Percentiles rank a stretch among this genome's conserved stretches.
phyloP scores from a whole-genome alignment of 371 early-diverging fungal species.

The Haplosporangium sp. region DNA sequence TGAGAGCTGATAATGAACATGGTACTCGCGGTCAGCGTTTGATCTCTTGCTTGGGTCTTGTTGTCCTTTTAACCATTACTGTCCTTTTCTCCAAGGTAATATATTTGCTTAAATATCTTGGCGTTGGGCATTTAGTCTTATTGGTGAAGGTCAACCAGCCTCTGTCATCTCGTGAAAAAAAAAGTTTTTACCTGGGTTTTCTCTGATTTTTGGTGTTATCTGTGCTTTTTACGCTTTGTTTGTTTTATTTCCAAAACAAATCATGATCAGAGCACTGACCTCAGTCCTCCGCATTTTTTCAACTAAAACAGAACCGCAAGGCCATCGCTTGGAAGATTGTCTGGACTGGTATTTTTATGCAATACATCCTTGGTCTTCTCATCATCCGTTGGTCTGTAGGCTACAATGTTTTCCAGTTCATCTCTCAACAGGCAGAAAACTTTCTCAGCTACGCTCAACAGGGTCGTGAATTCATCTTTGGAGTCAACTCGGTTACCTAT shows the following conservation, averaged over 20 bases:
- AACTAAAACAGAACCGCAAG: slow-evolving; percentile 59
- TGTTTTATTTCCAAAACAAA: neutral
- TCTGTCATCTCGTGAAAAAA: neutral
- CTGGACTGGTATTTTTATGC: slow-evolving; percentile 77
- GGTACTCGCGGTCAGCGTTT: slow-evolving; percentile 78
- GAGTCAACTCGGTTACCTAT: slow-evolving; percentile 34
- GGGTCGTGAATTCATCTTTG: slow-evolving; percentile 81
- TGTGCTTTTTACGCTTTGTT: neutral
- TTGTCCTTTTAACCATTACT: slow-evolving; percentile 69
- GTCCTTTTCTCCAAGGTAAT: slow-evolving; percentile 67
- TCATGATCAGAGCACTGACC: neutral
- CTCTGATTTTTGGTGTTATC: neutral
- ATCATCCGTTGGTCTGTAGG: slow-evolving; percentile 85
- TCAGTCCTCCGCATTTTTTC: neutral
- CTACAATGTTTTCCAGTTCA: slow-evolving; percentile 80
- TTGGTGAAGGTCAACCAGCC: neutral
- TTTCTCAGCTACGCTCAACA: slow-evolving; percentile 76
- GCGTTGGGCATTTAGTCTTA: neutral
- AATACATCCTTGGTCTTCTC: slow-evolving; percentile 85
- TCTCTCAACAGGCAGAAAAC: slow-evolving; percentile 71
- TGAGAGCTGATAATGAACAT: slow-evolving; percentile 64
- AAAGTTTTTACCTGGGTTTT: neutral
- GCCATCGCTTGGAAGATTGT: slow-evolving; percentile 85
- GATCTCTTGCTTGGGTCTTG: slow-evolving; percentile 81
- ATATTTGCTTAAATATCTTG: neutral